Evolutionary conservation across 345 rosid genomes (phyloP), one percentile per base, ranked within the genome.

Genomic region (Durio zibethinus): DNA sequence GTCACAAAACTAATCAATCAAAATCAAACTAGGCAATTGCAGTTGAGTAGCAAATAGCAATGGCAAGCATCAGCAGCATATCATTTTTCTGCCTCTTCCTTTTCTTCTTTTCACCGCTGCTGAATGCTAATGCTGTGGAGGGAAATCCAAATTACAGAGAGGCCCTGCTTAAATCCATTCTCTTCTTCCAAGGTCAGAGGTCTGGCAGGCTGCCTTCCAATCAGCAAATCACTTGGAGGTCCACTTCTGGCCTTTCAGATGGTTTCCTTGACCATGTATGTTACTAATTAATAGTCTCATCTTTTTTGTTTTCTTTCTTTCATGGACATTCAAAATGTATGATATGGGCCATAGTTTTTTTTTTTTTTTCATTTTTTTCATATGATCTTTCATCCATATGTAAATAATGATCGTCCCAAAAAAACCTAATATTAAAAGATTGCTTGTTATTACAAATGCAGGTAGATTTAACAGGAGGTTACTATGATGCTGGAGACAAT

Each of bases 401-500:
- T n/a, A n/a, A n/a, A n/a, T n/a, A n/a, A n/a, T n/a, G n/a, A n/a
- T n/a, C n/a, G n/a, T 33, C 4, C 36, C 36, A 33, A 33, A 33
- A 33, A 33, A 33, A 33, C n/a, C n/a, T n/a, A n/a, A n/a, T n/a
- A n/a, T n/a, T n/a, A n/a, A n/a, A n/a, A n/a, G n/a, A n/a, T n/a
- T n/a, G n/a, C n/a, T n/a, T n/a, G n/a, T n/a, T n/a, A n/a, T 33
- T 33, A 2, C 2, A 50, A 23, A 5, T 80, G 77, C 77, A 94
- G 98, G 98, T 91, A 72, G 92, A 94, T 79, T 87, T 93, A 62
- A 86, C 86, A 0, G 98, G 98, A 53, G 98, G 98, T 11, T 94
- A 94, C 86, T 94, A 92, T 12, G 97, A 94, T 42, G 98, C 98
- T 0, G 97, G 98, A 7, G 98, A 94, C 83, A 94, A 94, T 23